Evolutionary conservation across 768 basidiomycete species (phyloP), one percentile per base, ranked within the genome.

Genomic region (Candolleomyces aberdarensis): DNA sequence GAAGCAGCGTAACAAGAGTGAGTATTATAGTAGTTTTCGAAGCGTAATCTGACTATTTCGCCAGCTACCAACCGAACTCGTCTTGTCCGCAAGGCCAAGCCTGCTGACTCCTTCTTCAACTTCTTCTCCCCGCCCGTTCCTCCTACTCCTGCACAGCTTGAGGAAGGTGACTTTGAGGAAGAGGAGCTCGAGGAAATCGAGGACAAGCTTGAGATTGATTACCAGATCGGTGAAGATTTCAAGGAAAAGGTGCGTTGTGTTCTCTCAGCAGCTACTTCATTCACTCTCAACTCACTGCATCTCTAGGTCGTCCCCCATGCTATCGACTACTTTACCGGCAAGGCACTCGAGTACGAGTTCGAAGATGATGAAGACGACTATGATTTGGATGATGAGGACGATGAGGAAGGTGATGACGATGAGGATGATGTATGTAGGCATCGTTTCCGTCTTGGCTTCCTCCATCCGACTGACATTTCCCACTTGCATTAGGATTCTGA

Each of bases 1-100:
- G 84, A 98, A 97, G 82, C 96, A 98, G 78, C 82, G 96, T 69
- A 99, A 99, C 80, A 99, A 98, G 84, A 95, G 96, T 97, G 69
- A 59, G 85, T 76, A 26, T 15, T 61, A 3, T 15, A 31, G 47
- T 65, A 50, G 57, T 10, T 32, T 55, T 54, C 51, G 13, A 48
- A 22, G 31, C 17, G 43, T 58, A 58, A 46, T 48, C 58, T 17
- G 51, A n/a, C 1, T 47, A 8, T 39, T 52, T 19, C 39, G 49
- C 7, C 66, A 92, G 91, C 89, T 71, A 93, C 91, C 29, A 92
- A 93, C 72, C 87, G 90, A 63, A 93, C 88, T 1, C 89, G 90
- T 63, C 77, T 92, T 40, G 86, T 91, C 46, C 84, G 87, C 75
- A 98, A 98, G 79, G 89, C 91, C 6, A 87, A 85, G 66, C 92